Percentiles rank a stretch among this genome's conserved stretches.
Conservation (phyloP, 2,329 filamentous ascomycete species). For the Paraphoma chrysanthemicola region DNA sequence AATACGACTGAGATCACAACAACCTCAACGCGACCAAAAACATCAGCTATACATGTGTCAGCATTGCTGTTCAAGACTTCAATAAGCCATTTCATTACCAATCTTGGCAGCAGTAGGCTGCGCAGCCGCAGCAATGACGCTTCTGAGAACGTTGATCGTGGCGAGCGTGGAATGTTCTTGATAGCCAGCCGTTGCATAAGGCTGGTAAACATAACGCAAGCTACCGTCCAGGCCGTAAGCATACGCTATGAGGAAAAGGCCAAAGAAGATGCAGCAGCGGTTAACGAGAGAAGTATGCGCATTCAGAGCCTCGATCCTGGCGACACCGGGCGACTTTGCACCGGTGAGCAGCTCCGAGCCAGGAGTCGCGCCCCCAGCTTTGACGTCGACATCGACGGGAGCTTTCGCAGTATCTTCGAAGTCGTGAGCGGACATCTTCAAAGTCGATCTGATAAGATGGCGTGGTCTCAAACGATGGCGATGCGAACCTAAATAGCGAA, state of each 20-base stretch:
- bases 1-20: constrained; percentile 63
- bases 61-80: neutral
- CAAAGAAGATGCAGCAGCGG: constrained; percentile 64
- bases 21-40: constrained; percentile 68
- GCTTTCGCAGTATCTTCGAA: neutral
- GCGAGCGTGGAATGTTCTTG: constrained; percentile 58
- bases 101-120: constrained; percentile 66
- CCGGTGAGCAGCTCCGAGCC: constrained; percentile 18
- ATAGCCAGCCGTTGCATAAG: constrained; percentile 62
- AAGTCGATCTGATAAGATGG: neutral
- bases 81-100: constrained; percentile 24
- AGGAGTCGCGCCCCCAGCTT: neutral
- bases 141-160: constrained; percentile 65
- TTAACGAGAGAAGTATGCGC: constrained; percentile 60
- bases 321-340: constrained; percentile 60
- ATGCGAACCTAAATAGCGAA: neutral
- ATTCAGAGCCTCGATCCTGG: constrained; percentile 65
- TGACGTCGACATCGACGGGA: neutral
- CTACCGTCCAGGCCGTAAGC: constrained; percentile 64
- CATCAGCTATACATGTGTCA: constrained; percentile 50
- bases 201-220: constrained; percentile 57
- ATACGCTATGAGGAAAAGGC: constrained; percentile 69
- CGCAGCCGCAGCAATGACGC: constrained; percentile 66
- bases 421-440: neutral
- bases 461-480: neutral